Conservation (phyloP, 2,329 filamentous ascomycete genomes). For the Colletotrichum eleusines region DNA sequence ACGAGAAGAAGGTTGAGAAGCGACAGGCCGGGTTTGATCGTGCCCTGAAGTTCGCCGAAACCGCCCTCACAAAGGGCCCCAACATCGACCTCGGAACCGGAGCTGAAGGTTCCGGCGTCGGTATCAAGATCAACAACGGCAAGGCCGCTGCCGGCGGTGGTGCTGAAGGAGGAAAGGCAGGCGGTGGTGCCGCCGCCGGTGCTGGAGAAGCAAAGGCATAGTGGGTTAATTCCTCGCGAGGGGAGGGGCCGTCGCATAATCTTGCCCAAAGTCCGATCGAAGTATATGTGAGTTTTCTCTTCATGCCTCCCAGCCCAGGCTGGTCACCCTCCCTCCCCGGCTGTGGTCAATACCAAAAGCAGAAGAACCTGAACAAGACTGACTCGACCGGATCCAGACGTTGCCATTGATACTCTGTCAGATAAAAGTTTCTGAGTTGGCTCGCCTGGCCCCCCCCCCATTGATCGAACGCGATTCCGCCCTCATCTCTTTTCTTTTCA, state of each 20-base stretch:
- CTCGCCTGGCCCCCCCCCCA: conserved; percentile 37
- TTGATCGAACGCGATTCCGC: conserved; percentile 33
- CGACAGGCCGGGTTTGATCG: conserved; percentile 56
- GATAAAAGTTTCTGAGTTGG: conserved; percentile 36
- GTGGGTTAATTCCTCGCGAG: neutral
- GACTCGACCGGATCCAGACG: conserved; percentile 23
- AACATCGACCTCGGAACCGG: conserved; percentile 56
- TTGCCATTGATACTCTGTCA: conserved; percentile 41
- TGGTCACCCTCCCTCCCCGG: no score
- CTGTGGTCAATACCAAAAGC: neutral
- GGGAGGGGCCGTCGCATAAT: conserved; percentile 27
- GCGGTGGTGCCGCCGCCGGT: conserved; percentile 42
- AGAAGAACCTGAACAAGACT: neutral
- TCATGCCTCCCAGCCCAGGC: neutral
- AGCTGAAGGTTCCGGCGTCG: conserved; percentile 54
- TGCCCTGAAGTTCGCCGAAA: conserved; percentile 55
- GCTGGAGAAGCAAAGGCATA: conserved; percentile 43
- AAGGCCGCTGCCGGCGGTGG: conserved; percentile 44
- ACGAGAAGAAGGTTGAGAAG: conserved; percentile 46
- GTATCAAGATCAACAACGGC: conserved; percentile 55
- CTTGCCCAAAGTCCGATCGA: conserved; percentile 27
- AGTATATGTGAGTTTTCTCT: conserved; percentile 28
- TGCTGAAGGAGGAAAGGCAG: no score
- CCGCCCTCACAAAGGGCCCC: conserved; percentile 54
- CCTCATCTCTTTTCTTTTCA: conserved; percentile 21